phyloP scores from a whole-genome alignment of 768 basidiomycete genomes.

The Rhodosporidiobolus sp. region DNA sequence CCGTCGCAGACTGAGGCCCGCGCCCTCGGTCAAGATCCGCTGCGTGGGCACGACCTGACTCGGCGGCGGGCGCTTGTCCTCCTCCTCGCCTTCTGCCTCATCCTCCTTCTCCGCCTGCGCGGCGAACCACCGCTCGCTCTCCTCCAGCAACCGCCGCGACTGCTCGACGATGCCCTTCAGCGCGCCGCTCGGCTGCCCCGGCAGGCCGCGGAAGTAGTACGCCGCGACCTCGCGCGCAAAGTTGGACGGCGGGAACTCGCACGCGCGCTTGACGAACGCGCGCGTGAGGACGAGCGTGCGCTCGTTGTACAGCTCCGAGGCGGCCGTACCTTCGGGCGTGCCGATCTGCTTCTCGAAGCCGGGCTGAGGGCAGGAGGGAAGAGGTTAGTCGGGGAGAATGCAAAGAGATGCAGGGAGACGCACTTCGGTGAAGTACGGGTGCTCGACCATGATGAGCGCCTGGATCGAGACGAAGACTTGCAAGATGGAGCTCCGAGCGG shows the following conservation, averaged over 20 bases:
- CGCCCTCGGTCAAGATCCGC: conserved; percentile 61
- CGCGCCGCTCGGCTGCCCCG: conserved; percentile 42
- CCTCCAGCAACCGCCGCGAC: conserved; percentile 67
- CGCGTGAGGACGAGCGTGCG: conserved; percentile 88
- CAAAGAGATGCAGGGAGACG: neutral
- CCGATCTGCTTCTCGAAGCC: conserved; percentile 88
- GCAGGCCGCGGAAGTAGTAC: conserved; percentile 59
- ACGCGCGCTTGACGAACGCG: conserved; percentile 82
- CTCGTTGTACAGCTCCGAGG: conserved; percentile 89
- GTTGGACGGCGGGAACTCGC: conserved; percentile 70
- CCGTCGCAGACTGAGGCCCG: conserved; percentile 69
- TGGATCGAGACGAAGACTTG: conserved; percentile 93
- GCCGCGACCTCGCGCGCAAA: conserved; percentile 69
- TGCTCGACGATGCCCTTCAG: conserved; percentile 60
- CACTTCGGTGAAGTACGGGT: conserved; percentile 64
- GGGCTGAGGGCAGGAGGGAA: conserved; percentile 65
- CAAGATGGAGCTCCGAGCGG: conserved; percentile 75
- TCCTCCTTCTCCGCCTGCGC: conserved; percentile 45
- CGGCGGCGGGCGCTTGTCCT: conserved; percentile 4
- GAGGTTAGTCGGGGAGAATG: too few relatives aligned
- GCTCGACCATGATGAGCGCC: conserved; percentile 84
- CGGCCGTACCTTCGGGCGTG: conserved; percentile 82
- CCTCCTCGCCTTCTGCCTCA: conserved; percentile 46
- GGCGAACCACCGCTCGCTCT: conserved; percentile 56
- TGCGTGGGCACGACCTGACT: conserved; percentile 66